Percentiles rank a stretch among this genome's conserved stretches.
Evolutionary conservation across 495 filamentous ascomycete genomes (phyloP).

Genomic region (Aspergillus coremiiformis): DNA sequence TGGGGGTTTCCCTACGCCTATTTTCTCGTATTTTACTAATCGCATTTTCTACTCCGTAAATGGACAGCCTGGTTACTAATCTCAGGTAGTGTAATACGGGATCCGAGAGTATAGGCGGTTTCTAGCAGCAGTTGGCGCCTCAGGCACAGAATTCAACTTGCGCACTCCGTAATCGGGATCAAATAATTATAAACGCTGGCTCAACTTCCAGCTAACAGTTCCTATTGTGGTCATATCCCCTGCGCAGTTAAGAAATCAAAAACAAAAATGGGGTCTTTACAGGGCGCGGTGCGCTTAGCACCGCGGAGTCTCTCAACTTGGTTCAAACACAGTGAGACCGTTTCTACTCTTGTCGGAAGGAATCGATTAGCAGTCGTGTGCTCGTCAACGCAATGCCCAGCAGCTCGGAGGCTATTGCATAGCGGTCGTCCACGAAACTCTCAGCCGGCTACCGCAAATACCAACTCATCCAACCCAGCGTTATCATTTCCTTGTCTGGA

Average conservation of each 20-base stretch:
- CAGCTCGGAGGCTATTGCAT: constrained; percentile 18
- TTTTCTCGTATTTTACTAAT: too few species aligned
- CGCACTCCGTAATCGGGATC: constrained; percentile 13
- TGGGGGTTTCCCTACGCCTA: not conserved
- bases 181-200: not conserved
- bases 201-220: not conserved
- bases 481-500: constrained; percentile 96
- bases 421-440: constrained; percentile 21
- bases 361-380: constrained; percentile 10
- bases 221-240: too few species aligned
- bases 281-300: constrained; percentile 18
- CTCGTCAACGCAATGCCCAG: not conserved
- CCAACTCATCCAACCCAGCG: constrained; percentile 71
- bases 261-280: constrained; percentile 19
- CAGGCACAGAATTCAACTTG: constrained; percentile 12
- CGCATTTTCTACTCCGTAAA: too few species aligned
- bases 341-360: constrained; percentile 8
- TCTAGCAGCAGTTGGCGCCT: constrained; percentile 5
- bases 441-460: constrained; percentile 22
- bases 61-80: too few species aligned
- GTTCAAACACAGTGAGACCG: constrained; percentile 14
- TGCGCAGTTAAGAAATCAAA: too few species aligned
- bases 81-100: too few species aligned
- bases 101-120: too few species aligned
- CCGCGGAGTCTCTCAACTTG: constrained; percentile 15